Evolutionary conservation across 228 moss, liverwort and hornwort species (phyloP).

Genomic region (Sphagnum fallax): DNA sequence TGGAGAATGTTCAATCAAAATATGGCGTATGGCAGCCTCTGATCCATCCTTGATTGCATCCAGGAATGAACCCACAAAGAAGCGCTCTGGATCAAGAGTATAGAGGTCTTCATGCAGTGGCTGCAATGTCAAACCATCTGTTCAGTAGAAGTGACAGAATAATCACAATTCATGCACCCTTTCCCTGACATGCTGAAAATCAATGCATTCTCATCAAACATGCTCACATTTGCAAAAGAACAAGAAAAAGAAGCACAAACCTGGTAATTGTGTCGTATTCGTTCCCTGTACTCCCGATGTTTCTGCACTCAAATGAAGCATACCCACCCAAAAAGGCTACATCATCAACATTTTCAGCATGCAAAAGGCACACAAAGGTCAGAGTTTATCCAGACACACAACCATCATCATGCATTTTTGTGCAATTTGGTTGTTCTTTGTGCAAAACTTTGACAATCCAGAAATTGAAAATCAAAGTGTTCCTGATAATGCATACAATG

Average conservation of each 20-base stretch:
- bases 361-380: no score
- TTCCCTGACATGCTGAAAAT: neutral
- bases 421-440: neutral
- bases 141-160: neutral
- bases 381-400: neutral
- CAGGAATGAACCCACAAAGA: constrained; percentile 84
- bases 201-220: no score
- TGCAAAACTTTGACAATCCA: neutral
- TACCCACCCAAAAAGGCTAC: neutral
- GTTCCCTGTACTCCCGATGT: constrained; percentile 95
- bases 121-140: constrained; percentile 25
- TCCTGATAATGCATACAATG: no score
- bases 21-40: constrained; percentile 68
- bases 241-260: constrained; percentile 15
- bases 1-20: constrained; percentile 91
- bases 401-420: neutral
- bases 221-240: no score
- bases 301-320: constrained; percentile 47
- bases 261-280: constrained; percentile 89
- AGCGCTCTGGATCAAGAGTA: constrained; percentile 84
- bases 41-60: constrained; percentile 92
- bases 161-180: neutral
- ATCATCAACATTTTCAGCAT: constrained; percentile 11
- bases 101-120: constrained; percentile 91
- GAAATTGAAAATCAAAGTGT: no score